A percentile compares a stretch with the other conserved stretches of the same genome.
Evolutionary conservation across 2,329 filamentous ascomycete species (phyloP).

Genomic region (Plectosphaerella plurivora): DNA sequence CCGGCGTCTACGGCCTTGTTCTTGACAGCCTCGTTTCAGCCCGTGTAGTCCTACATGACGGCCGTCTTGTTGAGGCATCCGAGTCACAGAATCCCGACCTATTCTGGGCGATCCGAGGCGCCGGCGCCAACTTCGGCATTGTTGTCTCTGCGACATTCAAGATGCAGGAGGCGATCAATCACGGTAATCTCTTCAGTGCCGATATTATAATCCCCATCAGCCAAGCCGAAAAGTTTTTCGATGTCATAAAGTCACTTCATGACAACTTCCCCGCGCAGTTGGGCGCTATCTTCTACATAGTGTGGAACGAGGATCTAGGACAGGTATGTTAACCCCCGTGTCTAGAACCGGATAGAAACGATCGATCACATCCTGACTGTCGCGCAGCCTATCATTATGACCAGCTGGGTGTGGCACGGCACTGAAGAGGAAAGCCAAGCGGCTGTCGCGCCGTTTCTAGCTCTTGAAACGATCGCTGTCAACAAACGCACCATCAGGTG

Average conservation of each 20-base stretch:
- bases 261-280: neutral
- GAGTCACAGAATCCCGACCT: constrained; percentile 28
- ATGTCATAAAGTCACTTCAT: neutral
- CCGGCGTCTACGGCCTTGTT: constrained; percentile 10
- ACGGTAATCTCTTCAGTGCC: neutral
- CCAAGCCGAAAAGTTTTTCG: neutral
- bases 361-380: neutral
- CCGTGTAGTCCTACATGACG: constrained; percentile 21
- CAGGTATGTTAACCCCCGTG: neutral
- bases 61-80: constrained; percentile 17
- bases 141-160: constrained; percentile 39
- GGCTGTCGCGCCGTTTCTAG: neutral
- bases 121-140: constrained; percentile 46
- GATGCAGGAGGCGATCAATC: constrained; percentile 1
- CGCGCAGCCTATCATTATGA: neutral
- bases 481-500: neutral
- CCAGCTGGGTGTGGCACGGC: neutral
- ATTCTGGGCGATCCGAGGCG: constrained; percentile 44
- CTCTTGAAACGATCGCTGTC: neutral
- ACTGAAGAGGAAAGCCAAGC: neutral
- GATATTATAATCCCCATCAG: neutral
- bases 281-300: neutral
- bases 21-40: constrained; percentile 27
- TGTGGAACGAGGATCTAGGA: neutral
- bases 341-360: neutral